A percentile compares a stretch with the other conserved stretches of the same genome.
These are phyloP conservation scores for Coniosporium tulheliwenetii DNA, from an alignment of 2,329 filamentous ascomycete genomes.

Conservation along the genomic window DNA sequence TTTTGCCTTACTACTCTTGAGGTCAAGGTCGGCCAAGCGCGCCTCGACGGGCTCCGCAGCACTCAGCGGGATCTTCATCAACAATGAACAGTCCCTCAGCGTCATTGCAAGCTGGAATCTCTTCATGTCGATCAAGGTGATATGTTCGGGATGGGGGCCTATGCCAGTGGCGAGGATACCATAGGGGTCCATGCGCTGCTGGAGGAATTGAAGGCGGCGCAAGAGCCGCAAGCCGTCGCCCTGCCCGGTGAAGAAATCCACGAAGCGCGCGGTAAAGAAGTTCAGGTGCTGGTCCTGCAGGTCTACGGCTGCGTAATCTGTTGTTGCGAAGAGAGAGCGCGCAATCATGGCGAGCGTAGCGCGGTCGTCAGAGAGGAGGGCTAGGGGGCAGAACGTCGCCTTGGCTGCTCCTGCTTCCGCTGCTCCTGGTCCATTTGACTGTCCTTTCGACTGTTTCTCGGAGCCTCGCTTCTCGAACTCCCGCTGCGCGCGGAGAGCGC, in stretches of 20 bases:
- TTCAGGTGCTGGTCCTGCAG: background rate
- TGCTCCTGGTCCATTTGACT: background rate
- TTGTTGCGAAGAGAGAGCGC: background rate
- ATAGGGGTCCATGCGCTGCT: slow-evolving; percentile 19
- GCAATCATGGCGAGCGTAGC: slow-evolving; percentile 1
- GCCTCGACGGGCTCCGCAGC: slow-evolving; percentile 17
- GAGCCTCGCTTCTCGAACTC: slow-evolving; percentile 8
- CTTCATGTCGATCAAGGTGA: too few species aligned
- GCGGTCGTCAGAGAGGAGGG: slow-evolving; percentile 16
- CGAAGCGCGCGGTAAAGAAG: slow-evolving; percentile 5
- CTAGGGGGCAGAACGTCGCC: slow-evolving; percentile 22
- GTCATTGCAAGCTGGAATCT: slow-evolving; percentile 27
- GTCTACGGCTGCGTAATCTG: too few species aligned
- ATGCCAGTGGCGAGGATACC: slow-evolving; percentile 12
- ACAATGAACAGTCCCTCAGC: slow-evolving; percentile 30
- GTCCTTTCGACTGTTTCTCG: background rate
- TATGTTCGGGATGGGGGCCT: slow-evolving; percentile 6
- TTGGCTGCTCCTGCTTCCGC: slow-evolving; percentile 8
- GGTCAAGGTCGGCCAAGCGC: slow-evolving; percentile 29
- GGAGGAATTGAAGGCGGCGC: slow-evolving; percentile 17
- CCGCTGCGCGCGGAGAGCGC: slow-evolving; percentile 24
- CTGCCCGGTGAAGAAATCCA: slow-evolving; percentile 9
- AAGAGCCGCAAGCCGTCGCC: slow-evolving; percentile 21
- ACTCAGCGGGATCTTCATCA: slow-evolving; percentile 15
- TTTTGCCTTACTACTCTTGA: slow-evolving; percentile 16